Conservation (phyloP, 805 yeast species). For the Lachancea nothofagi region DNA sequence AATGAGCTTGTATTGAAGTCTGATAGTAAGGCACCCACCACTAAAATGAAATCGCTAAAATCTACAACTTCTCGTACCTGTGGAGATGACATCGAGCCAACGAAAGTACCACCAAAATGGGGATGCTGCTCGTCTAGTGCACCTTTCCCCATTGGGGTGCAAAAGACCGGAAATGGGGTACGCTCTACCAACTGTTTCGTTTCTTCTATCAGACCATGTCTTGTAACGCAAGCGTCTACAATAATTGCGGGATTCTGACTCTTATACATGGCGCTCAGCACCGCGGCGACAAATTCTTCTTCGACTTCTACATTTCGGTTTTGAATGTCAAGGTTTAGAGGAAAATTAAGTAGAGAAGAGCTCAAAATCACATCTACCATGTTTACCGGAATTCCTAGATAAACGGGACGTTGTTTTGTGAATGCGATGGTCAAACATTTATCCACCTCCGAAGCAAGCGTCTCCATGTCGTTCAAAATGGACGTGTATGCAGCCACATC, state of each 20-base stretch:
- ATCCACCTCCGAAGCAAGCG: conserved; percentile 50
- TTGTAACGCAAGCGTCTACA: conserved; percentile 57
- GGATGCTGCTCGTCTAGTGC: conserved; percentile 51
- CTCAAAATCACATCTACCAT: conserved; percentile 41
- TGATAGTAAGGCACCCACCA: conserved; percentile 54
- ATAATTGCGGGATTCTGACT: conserved; percentile 53
- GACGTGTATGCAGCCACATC: conserved; percentile 51
- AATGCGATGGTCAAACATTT: conserved; percentile 40
- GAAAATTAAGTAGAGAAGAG: conserved; percentile 33
- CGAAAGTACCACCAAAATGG: conserved; percentile 59
- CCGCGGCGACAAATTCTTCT: conserved; percentile 36
- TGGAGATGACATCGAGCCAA: conserved; percentile 48
- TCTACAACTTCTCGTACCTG: conserved; percentile 44
- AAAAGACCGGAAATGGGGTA: conserved; percentile 47
- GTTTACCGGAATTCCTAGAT: conserved; percentile 62
- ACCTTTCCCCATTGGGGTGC: conserved; percentile 58
- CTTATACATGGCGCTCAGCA: conserved; percentile 43
- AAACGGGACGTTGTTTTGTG: conserved; percentile 62
- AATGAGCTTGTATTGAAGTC: conserved; percentile 57
- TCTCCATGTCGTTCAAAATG: conserved; percentile 46
- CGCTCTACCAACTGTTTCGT: conserved; percentile 39
- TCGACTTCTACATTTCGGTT: conserved; percentile 26
- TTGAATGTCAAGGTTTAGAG: conserved; percentile 24
- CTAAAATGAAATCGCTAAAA: conserved; percentile 55
- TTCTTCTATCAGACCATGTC: conserved; percentile 43